Percentiles rank a stretch among this genome's conserved stretches.
phyloP scores from a whole-genome alignment of 257 asterid genomes.

The Fraxinus americana region DNA sequence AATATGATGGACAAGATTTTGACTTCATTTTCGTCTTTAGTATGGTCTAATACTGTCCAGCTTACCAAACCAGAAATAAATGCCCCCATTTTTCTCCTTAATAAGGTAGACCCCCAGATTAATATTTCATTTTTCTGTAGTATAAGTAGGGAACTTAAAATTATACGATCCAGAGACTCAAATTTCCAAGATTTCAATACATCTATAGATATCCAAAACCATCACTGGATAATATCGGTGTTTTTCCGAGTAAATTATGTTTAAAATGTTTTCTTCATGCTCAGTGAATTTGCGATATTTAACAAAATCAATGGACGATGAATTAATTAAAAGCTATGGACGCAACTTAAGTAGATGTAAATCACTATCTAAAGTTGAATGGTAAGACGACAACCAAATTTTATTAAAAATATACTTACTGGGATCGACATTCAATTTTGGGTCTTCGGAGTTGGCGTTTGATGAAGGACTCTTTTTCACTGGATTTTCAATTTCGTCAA shows the following conservation, averaged over 20 bases:
- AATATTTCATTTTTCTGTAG: not conserved
- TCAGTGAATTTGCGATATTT: not conserved
- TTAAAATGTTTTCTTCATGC: not conserved
- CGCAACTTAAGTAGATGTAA: not conserved
- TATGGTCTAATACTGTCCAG: not conserved
- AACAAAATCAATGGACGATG: not conserved
- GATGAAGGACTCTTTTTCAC: conserved; percentile 33
- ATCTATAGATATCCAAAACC: not conserved
- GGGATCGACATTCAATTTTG: conserved; percentile 44
- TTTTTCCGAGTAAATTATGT: not conserved
- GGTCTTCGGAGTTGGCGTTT: conserved; percentile 22
- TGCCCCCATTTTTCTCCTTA: not conserved
- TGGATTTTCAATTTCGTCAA: conserved; percentile 66
- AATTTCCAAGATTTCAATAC: not conserved
- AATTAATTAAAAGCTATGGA: not conserved
- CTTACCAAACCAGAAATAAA: not conserved
- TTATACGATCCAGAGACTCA: not conserved
- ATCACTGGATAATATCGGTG: not conserved
- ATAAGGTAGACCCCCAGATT: not conserved
- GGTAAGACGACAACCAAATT: not conserved
- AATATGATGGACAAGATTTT: not conserved
- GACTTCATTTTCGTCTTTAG: not conserved
- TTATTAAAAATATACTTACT: conserved; percentile 48
- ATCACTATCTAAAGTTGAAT: conserved; percentile 5
- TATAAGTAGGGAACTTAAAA: not conserved